Percentiles rank a stretch among this genome's conserved stretches.
Evolutionary conservation across 345 rosid species (phyloP).

Genomic region (Camelina laxa): DNA sequence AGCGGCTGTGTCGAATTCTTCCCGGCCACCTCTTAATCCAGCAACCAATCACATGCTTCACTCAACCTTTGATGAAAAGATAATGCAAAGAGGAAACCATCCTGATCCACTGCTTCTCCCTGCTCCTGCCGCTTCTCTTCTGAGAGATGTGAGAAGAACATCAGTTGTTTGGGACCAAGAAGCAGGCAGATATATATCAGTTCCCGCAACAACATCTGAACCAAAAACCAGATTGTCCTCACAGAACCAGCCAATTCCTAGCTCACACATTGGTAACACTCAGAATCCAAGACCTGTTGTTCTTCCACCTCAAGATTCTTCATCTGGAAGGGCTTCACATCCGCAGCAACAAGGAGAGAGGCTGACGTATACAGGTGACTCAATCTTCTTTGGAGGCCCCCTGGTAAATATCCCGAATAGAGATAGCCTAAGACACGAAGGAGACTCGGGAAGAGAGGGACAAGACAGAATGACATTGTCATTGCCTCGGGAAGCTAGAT

Average conservation of each 20-base stretch:
- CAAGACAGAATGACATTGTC: slow-evolving; percentile 63
- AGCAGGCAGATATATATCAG: slow-evolving; percentile 88
- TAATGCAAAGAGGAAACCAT: slow-evolving; percentile 58
- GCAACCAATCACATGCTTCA: slow-evolving; percentile 48
- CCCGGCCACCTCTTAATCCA: slow-evolving; percentile 57
- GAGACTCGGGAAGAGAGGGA: slow-evolving; percentile 58
- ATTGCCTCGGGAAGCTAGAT: slow-evolving; percentile 80
- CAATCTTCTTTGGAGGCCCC: slow-evolving; percentile 97
- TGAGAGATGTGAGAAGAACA: slow-evolving; percentile 85
- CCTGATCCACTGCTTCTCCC: slow-evolving; percentile 66
- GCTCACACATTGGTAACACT: slow-evolving; percentile 40
- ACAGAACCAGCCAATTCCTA: slow-evolving; percentile 51
- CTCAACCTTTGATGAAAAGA: slow-evolving; percentile 59
- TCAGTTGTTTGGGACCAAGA: slow-evolving; percentile 96
- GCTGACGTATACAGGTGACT: slow-evolving; percentile 84
- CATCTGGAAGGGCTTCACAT: slow-evolving; percentile 52
- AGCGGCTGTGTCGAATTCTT: slow-evolving; percentile 38
- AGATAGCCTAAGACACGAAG: slow-evolving; percentile 64
- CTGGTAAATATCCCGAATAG: slow-evolving; percentile 65
- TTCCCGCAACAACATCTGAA: slow-evolving; percentile 76
- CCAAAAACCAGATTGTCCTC: slow-evolving; percentile 56
- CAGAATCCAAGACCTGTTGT: slow-evolving; percentile 51
- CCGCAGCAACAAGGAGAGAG: slow-evolving; percentile 71
- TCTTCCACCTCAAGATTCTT: slow-evolving; percentile 55
- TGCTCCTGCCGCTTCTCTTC: slow-evolving; percentile 80